Evolutionary conservation across 306 rosid genomes (phyloP), one percentile per base, ranked within the genome.

Genomic region (Neltuma alba): DNA sequence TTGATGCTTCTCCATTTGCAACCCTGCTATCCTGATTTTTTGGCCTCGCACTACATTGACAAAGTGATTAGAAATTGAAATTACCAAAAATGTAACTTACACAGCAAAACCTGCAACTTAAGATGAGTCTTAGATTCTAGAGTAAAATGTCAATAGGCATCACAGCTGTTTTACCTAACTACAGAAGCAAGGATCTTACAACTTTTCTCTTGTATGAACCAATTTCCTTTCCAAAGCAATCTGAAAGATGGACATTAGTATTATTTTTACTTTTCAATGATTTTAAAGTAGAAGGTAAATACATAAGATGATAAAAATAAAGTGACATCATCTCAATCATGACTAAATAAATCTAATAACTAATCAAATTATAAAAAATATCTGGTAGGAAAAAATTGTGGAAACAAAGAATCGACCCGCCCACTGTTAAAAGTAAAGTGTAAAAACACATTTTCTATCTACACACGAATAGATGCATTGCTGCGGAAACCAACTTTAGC

Each of bases 121-220:
- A 70, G 55, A 67, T 31, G 76, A 83, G 66, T 78, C 74, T 45
- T 16, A 55, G 9, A 75, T 13, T 68, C 82, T 36, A 72, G 31
- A 64, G 72, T 58, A 62, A 58, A 64, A 44, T 41, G 67, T 52
- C 9, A 61, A 41, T 75, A 76, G 20, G 79, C 42, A 52, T 45
- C 57, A 36, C 30, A 41, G 55, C 70, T 80, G 75, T 71, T 78
- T 75, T 88, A 96, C 99, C 99, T 93, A 68, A 86, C 96, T 78
- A 93, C 86, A 52, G 79, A 72, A 78, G 94, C 93, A 85, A 96
- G 96, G 84, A 93, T 89, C 90, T 90, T 96, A 81, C 99, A 96
- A 87, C 99, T 96, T 90, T 96, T 93, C 88, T 91, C 98, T 85
- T 93, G 99, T 68, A 93, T 72, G 81, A 93, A 96, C 99, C 98